Conservation (phyloP, 805 yeast species). For the Cyberlindnera xishuangbannaensis region DNA sequence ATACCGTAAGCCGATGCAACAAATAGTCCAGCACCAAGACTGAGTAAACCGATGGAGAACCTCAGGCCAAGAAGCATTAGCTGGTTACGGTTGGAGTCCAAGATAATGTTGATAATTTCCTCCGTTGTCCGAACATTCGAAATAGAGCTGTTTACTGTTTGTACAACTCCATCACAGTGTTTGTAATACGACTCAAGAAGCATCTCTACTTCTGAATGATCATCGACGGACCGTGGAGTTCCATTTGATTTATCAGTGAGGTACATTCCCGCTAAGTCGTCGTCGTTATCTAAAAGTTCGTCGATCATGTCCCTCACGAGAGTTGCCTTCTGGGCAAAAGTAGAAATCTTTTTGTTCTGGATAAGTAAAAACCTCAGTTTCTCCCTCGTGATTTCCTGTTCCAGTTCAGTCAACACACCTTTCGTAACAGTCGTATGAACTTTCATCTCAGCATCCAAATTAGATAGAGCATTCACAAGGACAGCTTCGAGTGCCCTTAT, state of each 20-base stretch:
- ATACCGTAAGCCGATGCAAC: conserved; percentile 89
- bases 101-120: conserved; percentile 86
- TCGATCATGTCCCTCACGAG: conserved; percentile 80
- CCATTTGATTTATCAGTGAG: conserved; percentile 55
- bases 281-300: conserved; percentile 83
- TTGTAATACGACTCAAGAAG: conserved; percentile 85
- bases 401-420: conserved; percentile 71
- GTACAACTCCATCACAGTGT: conserved; percentile 91
- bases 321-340: conserved; percentile 77
- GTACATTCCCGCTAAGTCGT: conserved; percentile 75
- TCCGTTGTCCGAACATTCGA: conserved; percentile 90
- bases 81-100: conserved; percentile 92
- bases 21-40: conserved; percentile 76
- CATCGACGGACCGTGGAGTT: conserved; percentile 44
- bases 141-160: conserved; percentile 69
- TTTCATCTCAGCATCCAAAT: conserved; percentile 80
- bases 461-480: conserved; percentile 70
- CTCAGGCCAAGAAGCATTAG: conserved; percentile 82
- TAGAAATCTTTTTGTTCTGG: conserved; percentile 78
- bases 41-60: conserved; percentile 76
- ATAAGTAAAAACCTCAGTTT: conserved; percentile 73
- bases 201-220: conserved; percentile 86
- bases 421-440: conserved; percentile 73
- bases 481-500: conserved; percentile 87
- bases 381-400: conserved; percentile 72